Percentiles rank a stretch among this genome's conserved stretches.
Conservation (phyloP, 1,284 basidiomycete species). For the Trichosporon sp. region DNA sequence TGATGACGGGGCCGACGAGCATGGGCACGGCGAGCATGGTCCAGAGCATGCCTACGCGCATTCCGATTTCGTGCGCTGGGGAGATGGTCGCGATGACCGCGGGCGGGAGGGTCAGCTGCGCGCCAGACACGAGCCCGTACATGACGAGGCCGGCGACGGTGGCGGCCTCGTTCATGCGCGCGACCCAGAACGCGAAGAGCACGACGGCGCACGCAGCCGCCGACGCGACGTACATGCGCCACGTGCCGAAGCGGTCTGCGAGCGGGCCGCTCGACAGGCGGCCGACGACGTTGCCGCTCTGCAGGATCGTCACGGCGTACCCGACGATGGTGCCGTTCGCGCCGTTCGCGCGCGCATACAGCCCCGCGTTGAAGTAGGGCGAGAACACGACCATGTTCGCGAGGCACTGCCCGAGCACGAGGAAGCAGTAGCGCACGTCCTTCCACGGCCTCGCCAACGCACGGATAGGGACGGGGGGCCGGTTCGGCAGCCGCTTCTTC, state of each 20-base stretch:
- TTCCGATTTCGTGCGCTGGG: constrained; percentile 42
- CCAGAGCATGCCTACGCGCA: constrained; percentile 45
- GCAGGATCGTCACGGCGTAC: constrained; percentile 14
- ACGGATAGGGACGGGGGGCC: constrained; percentile 16
- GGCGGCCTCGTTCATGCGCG: constrained; percentile 22
- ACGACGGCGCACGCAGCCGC: neutral
- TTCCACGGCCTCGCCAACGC: constrained; percentile 12
- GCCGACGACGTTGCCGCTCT: constrained; percentile 8
- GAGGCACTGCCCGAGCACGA: constrained; percentile 7
- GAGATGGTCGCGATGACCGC: constrained; percentile 40
- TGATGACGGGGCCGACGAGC: constrained; percentile 39
- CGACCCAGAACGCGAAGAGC: constrained; percentile 25
- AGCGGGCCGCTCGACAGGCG: constrained; percentile 7
- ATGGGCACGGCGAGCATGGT: constrained; percentile 29
- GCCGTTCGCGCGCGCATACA: constrained; percentile 5
- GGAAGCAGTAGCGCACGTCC: constrained; percentile 11
- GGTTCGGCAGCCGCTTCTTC: constrained; percentile 22
- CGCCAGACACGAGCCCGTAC: constrained; percentile 38
- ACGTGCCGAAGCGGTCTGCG: constrained; percentile 15
- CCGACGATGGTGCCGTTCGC: neutral
- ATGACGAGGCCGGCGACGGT: constrained; percentile 33
- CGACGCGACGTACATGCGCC: constrained; percentile 7
- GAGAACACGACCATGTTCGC: constrained; percentile 13
- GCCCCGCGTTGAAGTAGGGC: constrained; percentile 16
- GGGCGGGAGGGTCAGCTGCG: constrained; percentile 40